Conservation (phyloP, 805 yeast species). For the Yarrowia keelungensis region DNA sequence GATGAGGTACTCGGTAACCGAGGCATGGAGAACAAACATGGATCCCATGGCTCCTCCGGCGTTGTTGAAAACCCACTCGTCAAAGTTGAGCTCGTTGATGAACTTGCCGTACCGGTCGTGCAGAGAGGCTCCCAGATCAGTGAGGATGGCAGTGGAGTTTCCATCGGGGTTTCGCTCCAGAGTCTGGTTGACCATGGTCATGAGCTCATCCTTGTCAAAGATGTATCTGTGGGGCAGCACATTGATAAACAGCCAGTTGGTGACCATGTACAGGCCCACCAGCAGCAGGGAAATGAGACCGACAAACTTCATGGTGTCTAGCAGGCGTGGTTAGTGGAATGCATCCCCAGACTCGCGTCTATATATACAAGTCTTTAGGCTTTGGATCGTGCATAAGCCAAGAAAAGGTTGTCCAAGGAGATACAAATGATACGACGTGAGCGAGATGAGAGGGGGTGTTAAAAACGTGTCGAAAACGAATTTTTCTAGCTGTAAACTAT, state of each 20-base stretch:
- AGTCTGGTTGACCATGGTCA: slow-evolving; percentile 64
- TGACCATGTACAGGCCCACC: slow-evolving; percentile 42
- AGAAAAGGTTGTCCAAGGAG: background rate
- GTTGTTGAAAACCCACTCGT: slow-evolving; percentile 95
- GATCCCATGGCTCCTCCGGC: slow-evolving; percentile 98
- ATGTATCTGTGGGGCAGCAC: slow-evolving; percentile 70
- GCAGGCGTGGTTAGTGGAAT: too few species aligned
- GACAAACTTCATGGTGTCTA: slow-evolving; percentile 41
- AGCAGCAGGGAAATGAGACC: slow-evolving; percentile 41
- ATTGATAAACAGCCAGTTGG: slow-evolving; percentile 44
- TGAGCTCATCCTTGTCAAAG: slow-evolving; percentile 71
- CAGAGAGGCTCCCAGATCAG: slow-evolving; percentile 65
- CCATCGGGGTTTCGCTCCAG: slow-evolving; percentile 49
- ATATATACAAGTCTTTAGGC: slow-evolving; percentile 1
- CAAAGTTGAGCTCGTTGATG: slow-evolving; percentile 72
- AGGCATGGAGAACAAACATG: slow-evolving; percentile 94
- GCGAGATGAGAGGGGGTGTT: background rate
- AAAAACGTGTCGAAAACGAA: too few species aligned
- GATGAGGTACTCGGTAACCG: slow-evolving; percentile 89
- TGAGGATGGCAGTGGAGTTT: slow-evolving; percentile 64
- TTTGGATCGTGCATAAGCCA: slow-evolving; percentile 2
- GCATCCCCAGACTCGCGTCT: slow-evolving; percentile 12
- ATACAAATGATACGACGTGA: background rate
- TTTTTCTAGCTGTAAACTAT: too few species aligned
- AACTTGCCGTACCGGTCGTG: slow-evolving; percentile 72